phyloP scores from a whole-genome alignment of 306 rosid genomes.

The Cucurbita ficifolia region DNA sequence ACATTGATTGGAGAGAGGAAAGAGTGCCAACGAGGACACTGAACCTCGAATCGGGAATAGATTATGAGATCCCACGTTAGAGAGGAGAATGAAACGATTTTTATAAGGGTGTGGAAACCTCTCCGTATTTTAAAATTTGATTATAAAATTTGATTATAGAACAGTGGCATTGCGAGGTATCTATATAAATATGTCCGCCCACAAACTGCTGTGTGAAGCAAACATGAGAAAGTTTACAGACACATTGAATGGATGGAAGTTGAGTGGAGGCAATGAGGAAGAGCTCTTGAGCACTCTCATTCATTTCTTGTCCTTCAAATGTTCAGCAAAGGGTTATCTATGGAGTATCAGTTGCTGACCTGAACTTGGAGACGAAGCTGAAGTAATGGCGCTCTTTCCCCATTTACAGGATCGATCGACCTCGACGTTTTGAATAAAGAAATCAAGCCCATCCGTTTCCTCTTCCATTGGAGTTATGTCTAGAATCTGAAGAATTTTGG shows the following conservation, averaged over 20 bases:
- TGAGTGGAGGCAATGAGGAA: neutral
- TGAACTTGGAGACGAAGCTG: neutral
- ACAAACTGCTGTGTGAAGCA: neutral
- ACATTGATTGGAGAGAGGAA: too few species aligned
- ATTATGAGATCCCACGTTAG: too few species aligned
- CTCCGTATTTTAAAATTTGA: too few species aligned
- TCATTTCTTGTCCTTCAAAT: neutral
- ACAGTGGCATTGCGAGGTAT: neutral
- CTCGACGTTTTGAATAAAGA: neutral
- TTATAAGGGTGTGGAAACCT: too few species aligned
- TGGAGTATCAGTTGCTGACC: neutral
- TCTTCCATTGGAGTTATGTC: constrained; percentile 57
- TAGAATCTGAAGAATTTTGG: constrained; percentile 43
- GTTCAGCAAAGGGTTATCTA: neutral
- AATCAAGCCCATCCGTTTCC: constrained; percentile 50
- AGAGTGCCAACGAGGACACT: too few species aligned
- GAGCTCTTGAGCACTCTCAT: neutral
- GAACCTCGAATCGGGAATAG: too few species aligned
- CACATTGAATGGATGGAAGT: neutral
- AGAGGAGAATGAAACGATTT: too few species aligned
- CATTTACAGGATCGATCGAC: neutral
- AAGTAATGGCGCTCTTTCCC: neutral
- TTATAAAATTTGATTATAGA: neutral
- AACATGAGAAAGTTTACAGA: neutral
- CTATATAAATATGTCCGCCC: neutral